Conservation (phyloP, 176 grass and related monocot genomes). For the Eragrostis nindensis region DNA sequence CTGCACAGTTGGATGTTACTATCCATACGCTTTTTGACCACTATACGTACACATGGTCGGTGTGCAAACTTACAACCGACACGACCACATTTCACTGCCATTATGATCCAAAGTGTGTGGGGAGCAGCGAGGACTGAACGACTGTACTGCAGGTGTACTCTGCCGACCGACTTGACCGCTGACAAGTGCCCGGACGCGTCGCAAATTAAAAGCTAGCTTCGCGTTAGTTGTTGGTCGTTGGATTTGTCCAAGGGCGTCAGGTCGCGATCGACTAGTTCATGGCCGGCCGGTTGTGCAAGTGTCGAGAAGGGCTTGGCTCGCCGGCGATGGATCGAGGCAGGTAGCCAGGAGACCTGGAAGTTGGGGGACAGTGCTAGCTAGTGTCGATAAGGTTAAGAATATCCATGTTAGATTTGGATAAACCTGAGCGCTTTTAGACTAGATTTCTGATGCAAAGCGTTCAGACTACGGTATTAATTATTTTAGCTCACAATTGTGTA, state of each 20-base stretch:
- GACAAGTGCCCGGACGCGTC: neutral
- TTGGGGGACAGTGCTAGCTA: neutral
- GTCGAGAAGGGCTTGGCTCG: conserved; percentile 27
- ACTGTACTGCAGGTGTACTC: neutral
- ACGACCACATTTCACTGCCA: neutral
- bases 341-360: neutral
- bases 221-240: neutral
- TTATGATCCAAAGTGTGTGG: too few relatives aligned
- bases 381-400: conserved; percentile 11
- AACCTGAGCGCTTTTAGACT: neutral
- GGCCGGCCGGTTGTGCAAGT: conserved; percentile 19
- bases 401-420: conserved; percentile 10
- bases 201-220: too few relatives aligned
- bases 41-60: neutral
- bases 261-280: neutral
- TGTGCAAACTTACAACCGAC: neutral
- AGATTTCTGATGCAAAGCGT: conserved; percentile 4
- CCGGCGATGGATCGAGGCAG: conserved; percentile 28
- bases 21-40: neutral
- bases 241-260: neutral
- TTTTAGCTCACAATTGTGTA: neutral
- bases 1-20: neutral
- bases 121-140: neutral
- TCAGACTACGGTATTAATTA: neutral
- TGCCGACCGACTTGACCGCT: neutral